Base-by-base conservation (phyloP, 768 basidiomycete genomes). In the Lyophyllum atratum region DNA sequence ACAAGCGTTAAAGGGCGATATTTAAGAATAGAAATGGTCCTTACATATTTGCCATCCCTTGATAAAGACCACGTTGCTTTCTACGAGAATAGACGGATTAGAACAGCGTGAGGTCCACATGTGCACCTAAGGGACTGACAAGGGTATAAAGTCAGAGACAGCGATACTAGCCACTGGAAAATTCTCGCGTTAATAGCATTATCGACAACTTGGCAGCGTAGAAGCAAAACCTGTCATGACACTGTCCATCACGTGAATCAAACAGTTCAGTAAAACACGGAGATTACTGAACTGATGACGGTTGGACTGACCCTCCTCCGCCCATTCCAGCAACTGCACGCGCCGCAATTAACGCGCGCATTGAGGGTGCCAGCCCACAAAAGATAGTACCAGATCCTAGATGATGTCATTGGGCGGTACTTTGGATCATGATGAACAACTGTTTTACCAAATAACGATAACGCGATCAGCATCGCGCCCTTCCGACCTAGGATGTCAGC, bases 321-420 rank as follows among this genome's bases (percentile, higher is more conserved):
- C 92, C 94, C 85, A 93, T 92, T 48, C 95, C 95, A 25, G 95
- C 93, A 43, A 97, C 73, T 3, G 92, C 86, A 12, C 95, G 85
- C 54, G 90, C 91, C 40, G 80, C 79, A 59, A 96, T 93, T 52
- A 97, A 80, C 12, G 80, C 70, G 59, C 84, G 81, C 95, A 98
- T 96, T 6, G 87, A 90, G 9, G 89, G 85, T 40, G 93, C 95
- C 40, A 95, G 63, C 1, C 92, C 96, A 67, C 95, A 98, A 15
- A 87, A 78, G 40, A 93, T 77, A 1, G 94, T 98, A 21, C 95
- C 95, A 58, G 83, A 77, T 21, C 89, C 90, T 92, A 67, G 63
- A 37, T 43, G 43, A 51, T 28, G 59, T 55, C 58, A 59, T 60
- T 54, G 34, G 56, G 33, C 17, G 39, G 39, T 37, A 26, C n/a